phyloP scores from a whole-genome alignment of 2,329 filamentous ascomycete genomes.

The Periconia digitata region DNA sequence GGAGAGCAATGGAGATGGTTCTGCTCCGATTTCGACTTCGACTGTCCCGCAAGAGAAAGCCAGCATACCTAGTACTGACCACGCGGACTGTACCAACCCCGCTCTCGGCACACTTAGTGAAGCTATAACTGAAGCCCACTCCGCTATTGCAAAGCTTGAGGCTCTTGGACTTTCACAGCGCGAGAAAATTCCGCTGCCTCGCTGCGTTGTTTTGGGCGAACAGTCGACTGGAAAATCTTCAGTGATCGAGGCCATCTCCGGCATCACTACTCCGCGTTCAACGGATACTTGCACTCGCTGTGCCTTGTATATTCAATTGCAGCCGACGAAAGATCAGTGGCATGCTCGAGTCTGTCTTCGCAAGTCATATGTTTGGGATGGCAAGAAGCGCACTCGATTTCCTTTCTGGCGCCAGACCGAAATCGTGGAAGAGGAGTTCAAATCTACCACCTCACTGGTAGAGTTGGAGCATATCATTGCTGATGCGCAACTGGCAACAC shows the following conservation, averaged over 20 bases:
- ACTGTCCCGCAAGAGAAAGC: slow-evolving; percentile 1
- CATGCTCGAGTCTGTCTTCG: slow-evolving; percentile 68
- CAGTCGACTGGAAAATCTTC: slow-evolving; percentile 83
- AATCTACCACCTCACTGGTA: slow-evolving; percentile 60
- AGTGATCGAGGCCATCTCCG: slow-evolving; percentile 51
- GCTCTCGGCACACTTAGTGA: slow-evolving; percentile 64
- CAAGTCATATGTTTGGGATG: slow-evolving; percentile 62
- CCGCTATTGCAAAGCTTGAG: slow-evolving; percentile 65
- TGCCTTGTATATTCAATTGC: slow-evolving; percentile 76
- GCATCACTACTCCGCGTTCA: slow-evolving; percentile 70
- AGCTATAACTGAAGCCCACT: slow-evolving; percentile 54
- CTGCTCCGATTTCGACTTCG: background rate
- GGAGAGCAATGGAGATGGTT: too few relatives aligned
- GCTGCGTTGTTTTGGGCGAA: slow-evolving; percentile 75
- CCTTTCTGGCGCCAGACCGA: too few relatives aligned
- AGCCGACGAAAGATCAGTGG: slow-evolving; percentile 60
- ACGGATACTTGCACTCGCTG: slow-evolving; percentile 78
- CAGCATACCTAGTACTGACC: slow-evolving; percentile 11
- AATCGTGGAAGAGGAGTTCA: slow-evolving; percentile 50
- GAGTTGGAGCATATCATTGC: slow-evolving; percentile 69
- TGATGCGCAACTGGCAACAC: slow-evolving; percentile 74
- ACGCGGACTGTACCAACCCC: background rate
- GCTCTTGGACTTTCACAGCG: slow-evolving; percentile 69
- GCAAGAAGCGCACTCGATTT: slow-evolving; percentile 52
- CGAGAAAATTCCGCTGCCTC: slow-evolving; percentile 67